Evolutionary conservation across 495 filamentous ascomycete genomes (phyloP), one percentile per base, ranked within the genome.

Genomic region (Aspergillus egyptiacus): DNA sequence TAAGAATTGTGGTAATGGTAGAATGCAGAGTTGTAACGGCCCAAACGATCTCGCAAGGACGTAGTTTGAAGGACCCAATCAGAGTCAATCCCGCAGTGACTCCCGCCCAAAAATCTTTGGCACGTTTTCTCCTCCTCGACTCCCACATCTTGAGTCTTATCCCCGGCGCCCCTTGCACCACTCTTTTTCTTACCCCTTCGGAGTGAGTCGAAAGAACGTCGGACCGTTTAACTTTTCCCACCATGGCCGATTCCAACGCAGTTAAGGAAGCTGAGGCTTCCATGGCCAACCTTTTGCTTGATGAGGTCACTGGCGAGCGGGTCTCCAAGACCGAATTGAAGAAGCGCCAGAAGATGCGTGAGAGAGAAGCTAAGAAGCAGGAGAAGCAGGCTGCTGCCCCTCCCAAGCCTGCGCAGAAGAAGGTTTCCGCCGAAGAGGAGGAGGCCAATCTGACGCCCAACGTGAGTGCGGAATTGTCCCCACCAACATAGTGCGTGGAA

Each of bases 291-390:
- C 77, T 91, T 52, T 76, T 88, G 62, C 74, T 87, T 23, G 89
- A 94, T 65, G 86, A 91, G 51, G 84, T 85, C 50, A 91, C 89
- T 31, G 89, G 88, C 53, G 89, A 94, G 70, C 81, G 75, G 68
- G 77, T 80, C 32, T 91, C 88, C 71, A 93, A 95, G 82, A 80
- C 84, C 19, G 89, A 91, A 69, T 75, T 93, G 65, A 98, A 97
- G 86, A 91, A 87, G 76, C 84, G 91, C 61, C 82, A 91, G 75
- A 98, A 96, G 85, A 74, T 84, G 64, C 83, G 93, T 57, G 80
- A 89, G 63, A 83, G 78, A 67, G 90, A 93, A 23, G 83, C 82
- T 54, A 84, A 86, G 71, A 95, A 94, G 84, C 84, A 84, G 53
- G 81, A 87, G 65, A 90, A 88, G 74, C 87, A 82, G 19, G 86